Base-by-base conservation (phyloP, 1,284 basidiomycete genomes). In the Ustilago curta region DNA sequence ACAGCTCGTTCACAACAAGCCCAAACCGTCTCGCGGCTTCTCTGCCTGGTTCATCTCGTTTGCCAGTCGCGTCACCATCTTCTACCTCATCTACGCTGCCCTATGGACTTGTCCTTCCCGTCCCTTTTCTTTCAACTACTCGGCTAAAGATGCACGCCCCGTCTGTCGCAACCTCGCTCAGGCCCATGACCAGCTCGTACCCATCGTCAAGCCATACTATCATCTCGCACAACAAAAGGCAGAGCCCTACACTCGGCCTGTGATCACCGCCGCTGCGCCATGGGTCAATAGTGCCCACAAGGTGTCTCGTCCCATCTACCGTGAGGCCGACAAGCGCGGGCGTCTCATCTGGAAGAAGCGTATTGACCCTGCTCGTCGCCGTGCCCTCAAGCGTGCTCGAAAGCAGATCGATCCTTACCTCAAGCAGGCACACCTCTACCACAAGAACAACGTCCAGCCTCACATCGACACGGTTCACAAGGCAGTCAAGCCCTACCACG, bases 231-330 rank as follows among this genome's bases (percentile, higher is more conserved):
- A 81, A 32, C 54, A 61, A 19, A 63, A 71, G 27, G 55, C 70
- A 9, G 67, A 83, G 31, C 82, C 82, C 11, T 83, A 84, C 60
- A 70, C 71, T n/a, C 55, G 69, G n/a, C 79, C 79, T n/a, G 60
- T 70, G 42, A 48, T 79, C 55, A 32, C 66, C 18, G 68, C 70
- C 12, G 76, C 70, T 4, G 55, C 64, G 11, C 78, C 79, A 1
- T 76, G 72, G 49, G 63, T 65, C 27, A 58, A 71, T 14, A 54
- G 60, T 9, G 76, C 75, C 4, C 71, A 69, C 35, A 77, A 73
- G 58, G 61, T 70, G 9, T 55, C 64, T 8, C 57, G 70, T 23
- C 82, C 82, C 48, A 56, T 72, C 67, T 60, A 70, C 39, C 51
- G 61, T n/a, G 59, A 73, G 47, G 66, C 72, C 11, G 43, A 70